phyloP scores from a whole-genome alignment of 805 yeast species.

The Lachancea waltii region DNA sequence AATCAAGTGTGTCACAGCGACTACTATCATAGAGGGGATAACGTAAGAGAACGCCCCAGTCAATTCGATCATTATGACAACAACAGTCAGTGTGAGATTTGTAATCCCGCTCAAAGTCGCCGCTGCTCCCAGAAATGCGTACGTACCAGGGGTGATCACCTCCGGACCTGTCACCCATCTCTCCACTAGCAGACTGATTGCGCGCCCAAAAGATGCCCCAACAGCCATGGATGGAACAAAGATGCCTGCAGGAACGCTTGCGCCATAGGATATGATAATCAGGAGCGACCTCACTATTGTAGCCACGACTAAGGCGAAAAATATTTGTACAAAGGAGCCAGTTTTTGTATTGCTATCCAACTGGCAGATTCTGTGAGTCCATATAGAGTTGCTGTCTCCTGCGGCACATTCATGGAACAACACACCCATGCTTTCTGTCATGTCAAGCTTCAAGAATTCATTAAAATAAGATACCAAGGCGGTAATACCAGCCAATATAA shows the following conservation, averaged over 20 bases:
- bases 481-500: constrained; percentile 58
- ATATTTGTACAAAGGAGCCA: constrained; percentile 29
- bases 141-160: constrained; percentile 89
- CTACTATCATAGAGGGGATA: constrained; percentile 93
- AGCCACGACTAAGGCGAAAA: constrained; percentile 58
- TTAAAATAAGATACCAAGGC: constrained; percentile 78
- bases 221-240: constrained; percentile 96
- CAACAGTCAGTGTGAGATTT: constrained; percentile 86
- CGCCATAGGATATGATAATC: constrained; percentile 82
- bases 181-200: constrained; percentile 70
- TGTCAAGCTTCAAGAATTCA: constrained; percentile 72
- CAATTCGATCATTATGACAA: constrained; percentile 89
- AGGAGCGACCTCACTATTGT: constrained; percentile 63
- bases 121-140: constrained; percentile 94
- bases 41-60: constrained; percentile 93
- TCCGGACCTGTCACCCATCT: constrained; percentile 35
- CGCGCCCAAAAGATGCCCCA: constrained; percentile 91
- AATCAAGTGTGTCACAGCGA: constrained; percentile 78
- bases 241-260: constrained; percentile 95
- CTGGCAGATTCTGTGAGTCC: constrained; percentile 39
- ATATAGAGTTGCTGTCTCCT: constrained; percentile 31
- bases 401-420: constrained; percentile 74
- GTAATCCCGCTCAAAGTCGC: constrained; percentile 94
- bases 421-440: constrained; percentile 93
- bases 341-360: constrained; percentile 29